Conservation (phyloP, 192 early-diverging fungal genomes). For the Chytriomyces sp. region DNA sequence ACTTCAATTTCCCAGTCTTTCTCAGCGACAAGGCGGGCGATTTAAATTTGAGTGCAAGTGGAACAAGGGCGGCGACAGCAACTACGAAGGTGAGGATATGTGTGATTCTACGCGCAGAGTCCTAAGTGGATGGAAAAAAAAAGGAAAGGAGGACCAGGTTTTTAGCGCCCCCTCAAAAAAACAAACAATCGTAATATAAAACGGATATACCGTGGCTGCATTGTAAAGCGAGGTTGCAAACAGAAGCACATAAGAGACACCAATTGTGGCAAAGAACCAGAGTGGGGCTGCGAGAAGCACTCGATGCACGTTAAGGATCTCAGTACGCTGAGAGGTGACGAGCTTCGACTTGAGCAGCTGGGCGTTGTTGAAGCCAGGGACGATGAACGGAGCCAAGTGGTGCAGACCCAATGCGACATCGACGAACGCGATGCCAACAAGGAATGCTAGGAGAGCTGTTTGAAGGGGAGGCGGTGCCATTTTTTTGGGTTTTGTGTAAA, state of each 20-base stretch:
- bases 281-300: conserved; percentile 8
- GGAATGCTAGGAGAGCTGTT: conserved; percentile 19
- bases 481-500: conserved; percentile 9
- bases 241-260: conserved; percentile 16
- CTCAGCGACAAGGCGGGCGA: not conserved
- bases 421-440: conserved; percentile 19
- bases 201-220: not conserved
- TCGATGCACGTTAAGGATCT: conserved; percentile 19
- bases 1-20: conserved; percentile 6
- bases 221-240: conserved; percentile 17
- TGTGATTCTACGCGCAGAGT: not conserved
- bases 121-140: no score
- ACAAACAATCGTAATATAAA: no score
- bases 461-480: conserved; percentile 24
- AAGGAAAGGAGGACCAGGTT: no score
- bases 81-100: conserved; percentile 17
- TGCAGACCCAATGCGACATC: conserved; percentile 23
- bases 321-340: conserved; percentile 7
- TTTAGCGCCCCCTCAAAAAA: no score
- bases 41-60: not conserved
- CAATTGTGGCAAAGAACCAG: conserved; percentile 3
- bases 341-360: conserved; percentile 32
- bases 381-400: conserved; percentile 27
- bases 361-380: conserved; percentile 19
- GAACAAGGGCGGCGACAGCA: not conserved